phyloP scores from a whole-genome alignment of 2,329 filamentous ascomycete species.

The Rhytidhysteron rufulum region DNA sequence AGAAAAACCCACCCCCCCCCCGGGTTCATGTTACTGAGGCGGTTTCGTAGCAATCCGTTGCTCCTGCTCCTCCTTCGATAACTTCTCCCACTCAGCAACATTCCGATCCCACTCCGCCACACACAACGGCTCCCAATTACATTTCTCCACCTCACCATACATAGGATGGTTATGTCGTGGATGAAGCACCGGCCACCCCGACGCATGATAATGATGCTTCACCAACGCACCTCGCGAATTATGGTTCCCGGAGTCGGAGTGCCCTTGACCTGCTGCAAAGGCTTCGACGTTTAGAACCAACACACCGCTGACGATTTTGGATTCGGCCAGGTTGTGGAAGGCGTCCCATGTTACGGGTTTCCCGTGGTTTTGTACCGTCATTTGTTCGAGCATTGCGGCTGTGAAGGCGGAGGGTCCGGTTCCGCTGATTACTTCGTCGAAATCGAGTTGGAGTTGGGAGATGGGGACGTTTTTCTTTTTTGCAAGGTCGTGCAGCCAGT shows the following conservation, averaged over 20 bases:
- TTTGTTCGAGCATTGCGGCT: conserved; percentile 59
- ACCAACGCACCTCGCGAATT: conserved; percentile 63
- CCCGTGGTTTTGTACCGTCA: conserved; percentile 49
- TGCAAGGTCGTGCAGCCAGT: conserved; percentile 60
- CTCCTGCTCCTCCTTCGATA: conserved; percentile 59
- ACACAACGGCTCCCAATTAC: conserved; percentile 66
- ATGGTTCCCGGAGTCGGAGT: conserved; percentile 70
- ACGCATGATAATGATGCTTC: conserved; percentile 72
- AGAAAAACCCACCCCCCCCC: too few species aligned
- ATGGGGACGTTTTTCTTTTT: conserved; percentile 57
- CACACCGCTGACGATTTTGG: conserved; percentile 60
- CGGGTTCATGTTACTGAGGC: conserved; percentile 4
- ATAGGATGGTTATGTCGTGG: conserved; percentile 64
- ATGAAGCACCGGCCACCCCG: conserved; percentile 65
- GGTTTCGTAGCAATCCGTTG: conserved; percentile 41
- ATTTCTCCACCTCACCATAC: conserved; percentile 66
- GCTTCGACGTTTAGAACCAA: conserved; percentile 68
- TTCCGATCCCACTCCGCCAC: conserved; percentile 64
- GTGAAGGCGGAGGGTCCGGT: conserved; percentile 71
- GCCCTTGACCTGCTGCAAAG: conserved; percentile 69
- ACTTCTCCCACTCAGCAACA: conserved; percentile 56
- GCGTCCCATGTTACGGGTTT: conserved; percentile 55
- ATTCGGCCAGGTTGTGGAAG: conserved; percentile 65
- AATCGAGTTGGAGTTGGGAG: conserved; percentile 61
- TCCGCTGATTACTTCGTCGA: conserved; percentile 69